Conservation (phyloP, 106 monocot species). For the Posidonia australis region DNA sequence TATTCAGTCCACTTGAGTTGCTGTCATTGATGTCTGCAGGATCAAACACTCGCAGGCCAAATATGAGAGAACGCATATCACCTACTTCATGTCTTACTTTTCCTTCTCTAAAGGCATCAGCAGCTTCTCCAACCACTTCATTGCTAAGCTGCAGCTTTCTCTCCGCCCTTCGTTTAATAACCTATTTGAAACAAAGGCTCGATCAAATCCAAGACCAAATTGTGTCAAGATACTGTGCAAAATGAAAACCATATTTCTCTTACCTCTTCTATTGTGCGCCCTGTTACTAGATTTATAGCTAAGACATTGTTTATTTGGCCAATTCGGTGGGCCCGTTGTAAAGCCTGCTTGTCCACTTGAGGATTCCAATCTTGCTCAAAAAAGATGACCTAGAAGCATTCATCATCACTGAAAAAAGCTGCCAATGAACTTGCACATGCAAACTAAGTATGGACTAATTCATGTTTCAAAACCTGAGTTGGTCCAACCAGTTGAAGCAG, state of each 20-base stretch:
- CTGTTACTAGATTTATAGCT: slow-evolving; percentile 79
- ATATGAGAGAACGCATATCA: slow-evolving; percentile 73
- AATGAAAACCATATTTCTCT: not conserved
- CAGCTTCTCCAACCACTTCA: slow-evolving; percentile 42
- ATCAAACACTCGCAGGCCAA: slow-evolving; percentile 77
- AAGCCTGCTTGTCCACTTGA: slow-evolving; percentile 90
- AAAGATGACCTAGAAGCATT: slow-evolving; percentile 64
- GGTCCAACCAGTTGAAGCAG: too few relatives aligned
- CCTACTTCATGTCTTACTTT: slow-evolving; percentile 34
- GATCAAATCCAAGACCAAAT: not conserved
- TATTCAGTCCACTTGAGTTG: slow-evolving; percentile 25
- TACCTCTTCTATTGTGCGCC: slow-evolving; percentile 84
- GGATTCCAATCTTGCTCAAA: slow-evolving; percentile 99
- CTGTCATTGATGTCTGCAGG: slow-evolving; percentile 23
- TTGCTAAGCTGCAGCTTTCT: slow-evolving; percentile 84
- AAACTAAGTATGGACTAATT: too few relatives aligned
- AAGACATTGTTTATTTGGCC: slow-evolving; percentile 91
- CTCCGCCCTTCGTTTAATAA: slow-evolving; percentile 87
- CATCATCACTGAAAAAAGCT: not conserved
- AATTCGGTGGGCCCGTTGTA: slow-evolving; percentile 96
- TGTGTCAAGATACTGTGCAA: not conserved
- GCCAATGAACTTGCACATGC: not conserved
- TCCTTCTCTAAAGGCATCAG: slow-evolving; percentile 17
- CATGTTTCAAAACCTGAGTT: too few relatives aligned
- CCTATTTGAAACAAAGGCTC: slow-evolving; percentile 22